A percentile compares a stretch with the other conserved stretches of the same genome.
Conservation (phyloP, 352 stramenopile species). For the Phytophthora pini region DNA sequence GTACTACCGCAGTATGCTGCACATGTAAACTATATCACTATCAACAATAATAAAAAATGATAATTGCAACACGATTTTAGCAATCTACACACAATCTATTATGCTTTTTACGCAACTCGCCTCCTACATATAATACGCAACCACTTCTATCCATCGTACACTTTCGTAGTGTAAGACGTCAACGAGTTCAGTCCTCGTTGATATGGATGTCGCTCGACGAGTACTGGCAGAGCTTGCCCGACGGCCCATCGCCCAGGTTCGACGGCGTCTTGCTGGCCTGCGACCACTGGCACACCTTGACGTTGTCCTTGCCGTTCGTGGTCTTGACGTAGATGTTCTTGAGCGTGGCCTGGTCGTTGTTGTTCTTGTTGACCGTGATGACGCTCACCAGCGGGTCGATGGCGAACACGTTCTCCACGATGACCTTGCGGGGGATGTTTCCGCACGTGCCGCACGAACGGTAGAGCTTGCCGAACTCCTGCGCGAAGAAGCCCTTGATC, state of each 20-base stretch:
- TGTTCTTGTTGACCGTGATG: conserved; percentile 33
- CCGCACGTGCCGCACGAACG: not conserved
- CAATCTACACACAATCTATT: conserved; percentile 8
- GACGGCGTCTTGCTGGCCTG: conserved; percentile 23
- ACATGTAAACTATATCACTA: too few species aligned
- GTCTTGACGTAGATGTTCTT: conserved; percentile 33
- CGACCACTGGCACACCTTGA: conserved; percentile 17
- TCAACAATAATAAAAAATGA: not conserved
- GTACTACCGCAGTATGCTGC: too few species aligned
- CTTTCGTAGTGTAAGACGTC: conserved; percentile 5
- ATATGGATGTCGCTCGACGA: conserved; percentile 24
- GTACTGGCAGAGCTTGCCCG: conserved; percentile 24
- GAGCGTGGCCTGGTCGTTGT: conserved; percentile 31
- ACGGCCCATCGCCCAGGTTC: conserved; percentile 21
- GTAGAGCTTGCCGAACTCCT: conserved; percentile 2
- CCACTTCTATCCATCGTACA: not conserved
- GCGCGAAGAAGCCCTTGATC: not conserved
- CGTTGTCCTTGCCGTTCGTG: conserved; percentile 11
- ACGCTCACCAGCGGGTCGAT: conserved; percentile 26
- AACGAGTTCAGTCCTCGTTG: conserved; percentile 28
- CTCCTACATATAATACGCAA: not conserved
- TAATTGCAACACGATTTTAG: not conserved
- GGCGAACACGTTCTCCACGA: conserved; percentile 28
- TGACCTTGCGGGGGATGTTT: conserved; percentile 25
- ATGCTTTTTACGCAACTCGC: not conserved